These are phyloP conservation scores for Blastocladiella emersonii DNA, from an alignment of 371 early-diverging fungal species.

Conservation along the genomic window DNA sequence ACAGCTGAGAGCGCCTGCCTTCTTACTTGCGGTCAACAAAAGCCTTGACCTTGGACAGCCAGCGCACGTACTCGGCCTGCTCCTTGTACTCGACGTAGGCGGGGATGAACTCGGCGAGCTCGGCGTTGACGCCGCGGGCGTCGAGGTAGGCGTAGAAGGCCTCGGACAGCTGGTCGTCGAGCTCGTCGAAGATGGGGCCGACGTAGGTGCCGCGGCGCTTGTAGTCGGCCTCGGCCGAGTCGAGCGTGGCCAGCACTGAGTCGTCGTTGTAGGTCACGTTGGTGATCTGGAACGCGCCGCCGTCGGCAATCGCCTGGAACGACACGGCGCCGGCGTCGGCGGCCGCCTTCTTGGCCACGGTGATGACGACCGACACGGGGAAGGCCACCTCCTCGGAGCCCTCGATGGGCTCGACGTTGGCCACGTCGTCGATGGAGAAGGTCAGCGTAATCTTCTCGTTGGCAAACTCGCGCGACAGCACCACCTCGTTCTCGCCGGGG, in stretches of 20 bases:
- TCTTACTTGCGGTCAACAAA: constrained; percentile 37
- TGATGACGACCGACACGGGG: constrained; percentile 65
- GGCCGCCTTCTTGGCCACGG: constrained; percentile 51
- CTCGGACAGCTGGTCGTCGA: constrained; percentile 51
- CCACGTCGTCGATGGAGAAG: constrained; percentile 68
- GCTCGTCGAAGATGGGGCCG: constrained; percentile 81
- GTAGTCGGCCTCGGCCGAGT: constrained; percentile 81
- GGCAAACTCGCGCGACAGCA: constrained; percentile 68
- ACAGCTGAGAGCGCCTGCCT: no score
- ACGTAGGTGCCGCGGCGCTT: constrained; percentile 72
- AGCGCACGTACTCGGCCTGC: constrained; percentile 77
- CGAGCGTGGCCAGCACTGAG: constrained; percentile 44
- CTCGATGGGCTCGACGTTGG: constrained; percentile 9
- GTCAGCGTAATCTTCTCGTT: constrained; percentile 74
- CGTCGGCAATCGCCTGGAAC: constrained; percentile 62
- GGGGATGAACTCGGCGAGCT: constrained; percentile 68
- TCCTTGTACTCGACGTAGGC: constrained; percentile 86
- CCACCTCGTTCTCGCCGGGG: constrained; percentile 64
- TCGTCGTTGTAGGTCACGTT: constrained; percentile 58
- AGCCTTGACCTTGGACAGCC: constrained; percentile 64
- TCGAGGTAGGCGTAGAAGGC: constrained; percentile 68
- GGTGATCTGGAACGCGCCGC: constrained; percentile 73
- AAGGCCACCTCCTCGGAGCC: constrained; percentile 37
- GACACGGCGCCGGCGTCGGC: constrained; percentile 57
- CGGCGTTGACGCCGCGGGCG: constrained; percentile 72